These are phyloP conservation scores for Hermanozyma aechmeae DNA, from an alignment of 805 yeast genomes.

Conservation along the genomic window DNA sequence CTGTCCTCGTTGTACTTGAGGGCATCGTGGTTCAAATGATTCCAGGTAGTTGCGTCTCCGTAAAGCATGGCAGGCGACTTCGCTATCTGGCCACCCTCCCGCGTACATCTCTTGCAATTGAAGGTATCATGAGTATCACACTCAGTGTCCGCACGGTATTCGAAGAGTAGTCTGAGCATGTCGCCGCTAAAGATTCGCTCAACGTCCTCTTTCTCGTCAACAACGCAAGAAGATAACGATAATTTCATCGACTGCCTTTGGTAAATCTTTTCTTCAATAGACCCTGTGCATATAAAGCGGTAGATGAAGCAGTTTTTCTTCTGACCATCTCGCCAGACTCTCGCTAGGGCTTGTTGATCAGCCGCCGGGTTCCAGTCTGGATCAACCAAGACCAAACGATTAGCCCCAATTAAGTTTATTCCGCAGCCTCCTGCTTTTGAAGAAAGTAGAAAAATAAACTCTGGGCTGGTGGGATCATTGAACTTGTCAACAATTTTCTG, in stretches of 20 bases:
- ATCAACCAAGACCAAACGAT: constrained; percentile 77
- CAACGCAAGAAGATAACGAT: constrained; percentile 90
- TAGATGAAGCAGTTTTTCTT: constrained; percentile 94
- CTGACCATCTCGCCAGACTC: constrained; percentile 99
- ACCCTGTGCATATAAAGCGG: constrained; percentile 87
- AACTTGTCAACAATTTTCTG: constrained; percentile 87
- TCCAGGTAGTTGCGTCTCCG: constrained; percentile 98
- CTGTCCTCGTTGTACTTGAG: constrained; percentile 65
- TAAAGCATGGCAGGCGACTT: constrained; percentile 84
- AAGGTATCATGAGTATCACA: constrained; percentile 93
- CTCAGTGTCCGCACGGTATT: constrained; percentile 52
- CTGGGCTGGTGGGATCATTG: constrained; percentile 82
- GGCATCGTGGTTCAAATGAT: constrained; percentile 64
- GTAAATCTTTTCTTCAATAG: constrained; percentile 92
- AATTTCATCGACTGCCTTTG: constrained; percentile 94
- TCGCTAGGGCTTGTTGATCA: constrained; percentile 94
- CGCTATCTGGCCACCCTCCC: constrained; percentile 38
- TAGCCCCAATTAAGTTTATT: constrained; percentile 93
- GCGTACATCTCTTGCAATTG: constrained; percentile 73
- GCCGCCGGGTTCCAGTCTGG: constrained; percentile 98
- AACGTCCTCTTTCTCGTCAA: constrained; percentile 92
- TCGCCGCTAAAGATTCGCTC: constrained; percentile 86
- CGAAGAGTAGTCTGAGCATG: constrained; percentile 65
- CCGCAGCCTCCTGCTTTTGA: constrained; percentile 99
- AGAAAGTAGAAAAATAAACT: constrained; percentile 80